Percentiles rank a stretch among this genome's conserved stretches.
Evolutionary conservation across 2,329 filamentous ascomycete species (phyloP).

Genomic region (Metarhizium robertsii): DNA sequence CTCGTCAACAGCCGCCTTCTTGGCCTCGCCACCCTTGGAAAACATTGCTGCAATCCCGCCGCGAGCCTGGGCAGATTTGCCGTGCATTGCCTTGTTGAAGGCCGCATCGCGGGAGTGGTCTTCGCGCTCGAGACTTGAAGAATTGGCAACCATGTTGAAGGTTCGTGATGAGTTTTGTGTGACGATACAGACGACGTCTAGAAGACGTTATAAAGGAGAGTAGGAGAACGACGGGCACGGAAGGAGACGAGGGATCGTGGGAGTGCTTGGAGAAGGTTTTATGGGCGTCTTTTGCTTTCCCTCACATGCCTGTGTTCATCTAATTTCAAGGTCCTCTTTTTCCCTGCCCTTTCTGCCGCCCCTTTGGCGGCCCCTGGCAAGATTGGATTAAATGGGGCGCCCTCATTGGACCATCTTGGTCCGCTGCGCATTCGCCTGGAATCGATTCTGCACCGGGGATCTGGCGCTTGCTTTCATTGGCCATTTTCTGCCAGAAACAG

Average conservation of each 20-base stretch:
- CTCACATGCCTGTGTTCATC: conserved; percentile 1
- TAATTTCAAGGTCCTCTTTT: conserved; percentile 4
- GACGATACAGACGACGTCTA: neutral
- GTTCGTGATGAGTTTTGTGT: neutral
- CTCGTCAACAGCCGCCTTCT: conserved; percentile 75
- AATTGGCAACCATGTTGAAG: conserved; percentile 35
- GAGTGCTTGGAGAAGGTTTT: conserved; percentile 4
- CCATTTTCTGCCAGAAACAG: neutral
- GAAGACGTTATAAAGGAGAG: neutral
- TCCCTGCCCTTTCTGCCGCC: neutral
- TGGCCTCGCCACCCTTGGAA: conserved; percentile 65
- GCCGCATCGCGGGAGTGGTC: conserved; percentile 78
- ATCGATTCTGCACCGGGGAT: neutral
- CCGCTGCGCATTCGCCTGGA: neutral
- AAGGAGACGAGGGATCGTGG: neutral
- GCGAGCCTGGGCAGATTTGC: conserved; percentile 53
- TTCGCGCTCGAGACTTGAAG: conserved; percentile 60
- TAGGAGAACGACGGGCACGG: neutral
- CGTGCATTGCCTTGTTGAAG: conserved; percentile 86
- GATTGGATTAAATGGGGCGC: neutral
- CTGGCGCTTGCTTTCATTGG: neutral
- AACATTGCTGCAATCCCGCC: conserved; percentile 79
- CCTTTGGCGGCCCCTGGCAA: conserved; percentile 5
- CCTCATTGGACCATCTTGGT: conserved; percentile 8
- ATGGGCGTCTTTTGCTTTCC: neutral